Evolutionary conservation across 768 basidiomycete species (phyloP).

Genomic region (Sarcodon sp.): DNA sequence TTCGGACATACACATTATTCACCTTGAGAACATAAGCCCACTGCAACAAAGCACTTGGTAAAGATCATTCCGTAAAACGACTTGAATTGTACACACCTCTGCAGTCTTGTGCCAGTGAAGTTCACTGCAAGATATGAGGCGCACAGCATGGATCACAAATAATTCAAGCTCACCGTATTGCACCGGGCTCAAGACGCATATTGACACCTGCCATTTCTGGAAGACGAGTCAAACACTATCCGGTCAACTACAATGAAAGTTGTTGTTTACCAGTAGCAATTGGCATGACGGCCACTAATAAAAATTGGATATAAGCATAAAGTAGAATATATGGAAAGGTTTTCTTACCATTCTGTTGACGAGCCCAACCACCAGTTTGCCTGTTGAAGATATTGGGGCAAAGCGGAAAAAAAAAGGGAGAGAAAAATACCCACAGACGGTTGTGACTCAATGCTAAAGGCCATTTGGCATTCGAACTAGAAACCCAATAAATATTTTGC

Average conservation of each 20-base stretch:
- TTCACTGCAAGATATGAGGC: slow-evolving; percentile 9
- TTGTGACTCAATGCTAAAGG: slow-evolving; percentile 49
- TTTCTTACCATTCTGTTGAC: slow-evolving; percentile 40
- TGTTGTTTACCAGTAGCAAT: slow-evolving; percentile 18
- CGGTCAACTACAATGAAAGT: neutral
- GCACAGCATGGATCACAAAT: neutral
- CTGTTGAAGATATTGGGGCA: too few species aligned
- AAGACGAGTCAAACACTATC: slow-evolving; percentile 1
- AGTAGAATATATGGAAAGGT: neutral
- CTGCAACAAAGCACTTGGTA: slow-evolving; percentile 4
- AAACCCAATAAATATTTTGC: neutral
- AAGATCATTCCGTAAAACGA: neutral
- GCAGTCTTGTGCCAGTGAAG: slow-evolving; percentile 23
- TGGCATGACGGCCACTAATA: slow-evolving; percentile 24
- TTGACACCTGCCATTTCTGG: slow-evolving; percentile 19
- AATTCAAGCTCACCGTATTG: slow-evolving; percentile 13
- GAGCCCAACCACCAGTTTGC: slow-evolving; percentile 53
- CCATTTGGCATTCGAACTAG: slow-evolving; percentile 44
- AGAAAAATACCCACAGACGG: slow-evolving; percentile 19
- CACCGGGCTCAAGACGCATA: slow-evolving; percentile 22
- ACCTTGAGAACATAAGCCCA: slow-evolving; percentile 19
- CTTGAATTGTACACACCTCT: slow-evolving; percentile 8
- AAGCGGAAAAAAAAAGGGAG: too few species aligned
- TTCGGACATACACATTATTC: too few species aligned
- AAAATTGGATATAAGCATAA: slow-evolving; percentile 11